phyloP scores from a whole-genome alignment of 352 stramenopile genomes.

The Achlya hypogyna region DNA sequence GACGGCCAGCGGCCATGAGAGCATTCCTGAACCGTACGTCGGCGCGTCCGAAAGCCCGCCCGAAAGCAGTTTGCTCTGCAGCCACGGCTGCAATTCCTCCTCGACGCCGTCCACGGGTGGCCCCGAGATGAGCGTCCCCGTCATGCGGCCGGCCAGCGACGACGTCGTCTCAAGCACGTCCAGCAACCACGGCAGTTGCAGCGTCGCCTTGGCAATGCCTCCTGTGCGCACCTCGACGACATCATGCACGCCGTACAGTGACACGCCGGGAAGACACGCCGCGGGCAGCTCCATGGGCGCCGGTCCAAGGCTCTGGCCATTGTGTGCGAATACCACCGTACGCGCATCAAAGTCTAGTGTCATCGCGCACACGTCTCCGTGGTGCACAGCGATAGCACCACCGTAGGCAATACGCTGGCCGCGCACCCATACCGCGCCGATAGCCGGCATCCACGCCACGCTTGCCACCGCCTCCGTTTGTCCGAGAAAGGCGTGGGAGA shows the following conservation, averaged over 20 bases:
- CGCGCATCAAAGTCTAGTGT: slow-evolving; percentile 67
- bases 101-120: slow-evolving; percentile 64
- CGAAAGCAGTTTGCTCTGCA: slow-evolving; percentile 73
- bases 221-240: slow-evolving; percentile 61
- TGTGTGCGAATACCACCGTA: slow-evolving; percentile 61
- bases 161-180: slow-evolving; percentile 68
- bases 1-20: background rate
- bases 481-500: slow-evolving; percentile 38
- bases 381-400: slow-evolving; percentile 29
- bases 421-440: slow-evolving; percentile 64
- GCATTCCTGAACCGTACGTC: background rate
- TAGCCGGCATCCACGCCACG: slow-evolving; percentile 79
- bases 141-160: slow-evolving; percentile 56
- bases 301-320: slow-evolving; percentile 44
- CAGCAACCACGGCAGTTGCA: slow-evolving; percentile 74
- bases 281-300: slow-evolving; percentile 30
- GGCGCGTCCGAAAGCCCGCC: slow-evolving; percentile 37
- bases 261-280: slow-evolving; percentile 46
- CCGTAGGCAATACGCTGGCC: slow-evolving; percentile 49
- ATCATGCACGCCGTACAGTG: slow-evolving; percentile 59
- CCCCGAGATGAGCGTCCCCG: slow-evolving; percentile 64
- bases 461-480: slow-evolving; percentile 28
- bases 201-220: slow-evolving; percentile 64
- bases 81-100: slow-evolving; percentile 74
- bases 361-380: slow-evolving; percentile 67